Evolutionary conservation across 768 basidiomycete genomes (phyloP).

Genomic region (Lentinula lateritia): DNA sequence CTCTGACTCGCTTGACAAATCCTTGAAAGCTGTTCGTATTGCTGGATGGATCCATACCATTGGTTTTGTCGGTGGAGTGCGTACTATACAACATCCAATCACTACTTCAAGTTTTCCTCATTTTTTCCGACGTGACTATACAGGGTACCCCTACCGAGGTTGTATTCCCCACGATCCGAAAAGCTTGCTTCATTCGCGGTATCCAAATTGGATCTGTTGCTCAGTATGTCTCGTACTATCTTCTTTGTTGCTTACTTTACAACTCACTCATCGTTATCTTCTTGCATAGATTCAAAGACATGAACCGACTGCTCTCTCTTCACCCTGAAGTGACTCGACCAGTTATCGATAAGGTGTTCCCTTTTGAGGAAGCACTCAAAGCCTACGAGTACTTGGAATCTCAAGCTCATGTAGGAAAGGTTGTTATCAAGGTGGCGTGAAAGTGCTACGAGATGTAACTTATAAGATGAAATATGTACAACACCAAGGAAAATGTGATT

Average conservation of each 20-base stretch:
- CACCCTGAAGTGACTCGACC: conserved; percentile 31
- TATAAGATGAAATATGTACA: neutral
- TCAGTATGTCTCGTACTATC: conserved; percentile 24
- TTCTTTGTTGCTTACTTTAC: neutral
- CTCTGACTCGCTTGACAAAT: conserved; percentile 41
- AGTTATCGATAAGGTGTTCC: conserved; percentile 45
- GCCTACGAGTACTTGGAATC: conserved; percentile 42
- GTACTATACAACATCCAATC: neutral
- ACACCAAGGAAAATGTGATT: neutral
- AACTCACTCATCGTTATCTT: neutral
- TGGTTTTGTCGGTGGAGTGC: conserved; percentile 42
- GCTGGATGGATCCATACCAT: conserved; percentile 46
- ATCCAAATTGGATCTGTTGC: conserved; percentile 39
- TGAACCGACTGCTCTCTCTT: conserved; percentile 35
- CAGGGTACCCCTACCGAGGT: conserved; percentile 20
- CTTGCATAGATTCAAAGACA: conserved; percentile 35
- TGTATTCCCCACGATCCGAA: conserved; percentile 20
- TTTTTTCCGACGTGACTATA: neutral
- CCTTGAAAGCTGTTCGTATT: conserved; percentile 29
- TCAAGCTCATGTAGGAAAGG: conserved; percentile 48
- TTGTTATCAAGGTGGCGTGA: conserved; percentile 33
- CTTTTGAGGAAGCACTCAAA: conserved; percentile 36
- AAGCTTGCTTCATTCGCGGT: conserved; percentile 32
- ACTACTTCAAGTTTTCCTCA: neutral
- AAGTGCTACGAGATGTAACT: neutral